Evolutionary conservation across 345 rosid species (phyloP).

Genomic region (Eutrema yunnanense): DNA sequence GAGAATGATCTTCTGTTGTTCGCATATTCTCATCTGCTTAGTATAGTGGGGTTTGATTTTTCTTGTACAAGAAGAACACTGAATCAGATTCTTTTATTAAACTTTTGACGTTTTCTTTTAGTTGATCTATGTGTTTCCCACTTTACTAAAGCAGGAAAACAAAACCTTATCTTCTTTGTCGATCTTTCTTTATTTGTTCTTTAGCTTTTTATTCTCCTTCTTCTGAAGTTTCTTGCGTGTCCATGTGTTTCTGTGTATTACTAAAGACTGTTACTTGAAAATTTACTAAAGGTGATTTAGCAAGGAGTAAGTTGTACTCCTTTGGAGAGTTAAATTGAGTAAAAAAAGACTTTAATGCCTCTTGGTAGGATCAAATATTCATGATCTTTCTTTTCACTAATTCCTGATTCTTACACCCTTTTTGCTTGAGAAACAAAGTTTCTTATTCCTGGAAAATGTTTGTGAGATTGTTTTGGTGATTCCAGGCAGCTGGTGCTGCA

Average conservation of each 20-base stretch:
- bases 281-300: not conserved
- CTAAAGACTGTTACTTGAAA: not conserved
- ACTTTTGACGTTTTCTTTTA: not conserved
- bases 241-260: not conserved
- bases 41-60: not conserved
- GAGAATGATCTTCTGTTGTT: conserved; percentile 1
- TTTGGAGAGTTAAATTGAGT: not conserved
- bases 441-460: not conserved
- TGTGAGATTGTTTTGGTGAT: conserved; percentile 1
- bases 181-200: conserved; percentile 5
- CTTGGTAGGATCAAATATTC: not conserved
- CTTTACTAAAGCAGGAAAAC: conserved; percentile 7
- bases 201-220: conserved; percentile 1
- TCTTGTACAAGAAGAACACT: conserved; percentile 5
- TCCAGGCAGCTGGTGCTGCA: conserved; percentile 87
- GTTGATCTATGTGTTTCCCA: conserved; percentile 6
- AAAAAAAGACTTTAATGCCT: not conserved
- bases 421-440: not conserved
- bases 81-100: conserved; percentile 14
- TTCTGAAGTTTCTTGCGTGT: conserved; percentile 8
- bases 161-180: conserved; percentile 7
- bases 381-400: not conserved
- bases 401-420: not conserved
- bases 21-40: not conserved
- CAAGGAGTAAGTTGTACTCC: not conserved